These are phyloP conservation scores for Rubroboletus pulcherrimus DNA, from an alignment of 768 basidiomycete genomes.

Conservation along the genomic window DNA sequence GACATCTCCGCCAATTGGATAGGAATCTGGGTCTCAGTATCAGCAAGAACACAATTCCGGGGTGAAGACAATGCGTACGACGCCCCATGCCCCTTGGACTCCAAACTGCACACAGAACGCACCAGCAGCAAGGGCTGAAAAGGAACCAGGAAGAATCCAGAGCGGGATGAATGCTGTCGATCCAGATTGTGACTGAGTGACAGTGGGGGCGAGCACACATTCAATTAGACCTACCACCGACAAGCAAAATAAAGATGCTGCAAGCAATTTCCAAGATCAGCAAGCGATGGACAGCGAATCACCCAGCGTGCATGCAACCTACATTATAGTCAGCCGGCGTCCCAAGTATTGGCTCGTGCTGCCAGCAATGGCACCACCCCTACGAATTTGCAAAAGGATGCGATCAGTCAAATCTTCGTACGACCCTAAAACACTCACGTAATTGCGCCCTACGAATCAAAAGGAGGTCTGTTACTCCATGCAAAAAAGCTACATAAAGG, in stretches of 20 bases:
- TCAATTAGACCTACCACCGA: constrained; percentile 20
- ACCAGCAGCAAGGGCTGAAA: constrained; percentile 69
- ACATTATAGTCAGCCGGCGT: constrained; percentile 75
- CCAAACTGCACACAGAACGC: constrained; percentile 87
- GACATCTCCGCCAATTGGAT: constrained; percentile 83
- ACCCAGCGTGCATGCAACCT: background rate
- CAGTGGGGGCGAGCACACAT: background rate
- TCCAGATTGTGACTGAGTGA: background rate
- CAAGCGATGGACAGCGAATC: background rate
- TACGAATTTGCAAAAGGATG: constrained; percentile 13
- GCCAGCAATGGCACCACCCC: constrained; percentile 72
- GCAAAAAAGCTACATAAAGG: background rate
- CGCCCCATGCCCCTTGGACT: constrained; percentile 90
- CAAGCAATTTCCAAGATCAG: background rate
- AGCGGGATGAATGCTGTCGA: constrained; percentile 58
- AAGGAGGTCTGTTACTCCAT: background rate
- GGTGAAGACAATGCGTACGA: constrained; percentile 43
- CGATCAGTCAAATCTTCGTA: background rate
- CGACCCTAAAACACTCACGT: constrained; percentile 28
- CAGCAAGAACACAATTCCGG: background rate
- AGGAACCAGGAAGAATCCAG: constrained; percentile 77
- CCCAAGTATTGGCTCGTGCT: constrained; percentile 73
- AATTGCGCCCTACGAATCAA: constrained; percentile 38
- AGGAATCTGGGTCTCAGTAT: constrained; percentile 42
- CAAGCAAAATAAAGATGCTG: constrained; percentile 25